phyloP scores from a whole-genome alignment of 495 filamentous ascomycete genomes.

The Penicillium lividum region DNA sequence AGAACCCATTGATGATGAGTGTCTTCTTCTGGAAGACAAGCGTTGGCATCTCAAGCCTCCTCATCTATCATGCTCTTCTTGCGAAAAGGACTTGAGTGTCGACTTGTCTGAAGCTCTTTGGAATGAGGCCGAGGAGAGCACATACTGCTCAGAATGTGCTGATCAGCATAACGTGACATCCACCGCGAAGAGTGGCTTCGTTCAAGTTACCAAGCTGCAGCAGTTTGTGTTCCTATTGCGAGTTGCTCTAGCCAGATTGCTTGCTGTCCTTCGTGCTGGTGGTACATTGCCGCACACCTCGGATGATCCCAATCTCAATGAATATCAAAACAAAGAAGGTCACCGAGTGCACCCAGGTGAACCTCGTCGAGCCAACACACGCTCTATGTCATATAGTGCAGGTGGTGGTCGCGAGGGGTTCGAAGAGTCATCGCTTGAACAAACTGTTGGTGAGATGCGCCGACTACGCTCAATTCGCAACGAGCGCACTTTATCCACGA shows the following conservation, averaged over 20 bases:
- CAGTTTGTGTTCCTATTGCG: constrained; percentile 92
- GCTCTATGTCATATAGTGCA: constrained; percentile 69
- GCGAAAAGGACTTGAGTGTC: constrained; percentile 68
- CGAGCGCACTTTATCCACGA: constrained; percentile 89
- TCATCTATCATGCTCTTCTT: constrained; percentile 76
- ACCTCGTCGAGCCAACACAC: constrained; percentile 60
- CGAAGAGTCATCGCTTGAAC: constrained; percentile 82
- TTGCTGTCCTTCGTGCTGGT: constrained; percentile 80
- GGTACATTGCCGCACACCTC: constrained; percentile 71
- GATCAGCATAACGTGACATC: constrained; percentile 41
- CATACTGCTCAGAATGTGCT: constrained; percentile 72
- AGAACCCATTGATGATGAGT: constrained; percentile 92
- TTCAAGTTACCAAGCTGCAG: constrained; percentile 74
- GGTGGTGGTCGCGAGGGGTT: constrained; percentile 58
- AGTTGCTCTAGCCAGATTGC: constrained; percentile 86
- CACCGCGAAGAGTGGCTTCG: constrained; percentile 56
- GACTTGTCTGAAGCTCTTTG: constrained; percentile 65
- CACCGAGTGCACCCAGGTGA: constrained; percentile 48
- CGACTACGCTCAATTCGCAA: constrained; percentile 88
- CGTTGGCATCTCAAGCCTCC: constrained; percentile 73
- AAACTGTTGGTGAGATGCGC: constrained; percentile 92
- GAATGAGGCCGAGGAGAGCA: constrained; percentile 61
- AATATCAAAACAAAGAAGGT: constrained; percentile 67
- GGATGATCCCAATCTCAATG: constrained; percentile 73
- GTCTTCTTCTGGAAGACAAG: constrained; percentile 66